Evolutionary conservation across 192 early-diverging fungal species (phyloP).

Genomic region (Coemansia sp.): DNA sequence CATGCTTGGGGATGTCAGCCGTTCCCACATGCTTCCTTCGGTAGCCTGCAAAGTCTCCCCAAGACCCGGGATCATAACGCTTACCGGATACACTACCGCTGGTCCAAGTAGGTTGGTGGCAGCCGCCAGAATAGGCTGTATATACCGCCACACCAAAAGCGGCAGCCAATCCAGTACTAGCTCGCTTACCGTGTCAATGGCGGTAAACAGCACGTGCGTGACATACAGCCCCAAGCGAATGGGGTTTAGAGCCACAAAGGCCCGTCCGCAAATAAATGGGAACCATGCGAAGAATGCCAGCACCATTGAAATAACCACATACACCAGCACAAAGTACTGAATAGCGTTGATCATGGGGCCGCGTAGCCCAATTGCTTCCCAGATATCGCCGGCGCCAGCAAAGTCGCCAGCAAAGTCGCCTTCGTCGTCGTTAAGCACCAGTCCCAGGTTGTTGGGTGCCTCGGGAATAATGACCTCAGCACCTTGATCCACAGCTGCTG

Average conservation of each 20-base stretch:
- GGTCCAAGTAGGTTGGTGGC: conserved; percentile 13
- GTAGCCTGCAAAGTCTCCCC: conserved; percentile 5
- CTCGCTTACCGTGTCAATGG: conserved; percentile 27
- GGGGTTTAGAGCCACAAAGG: conserved; percentile 26
- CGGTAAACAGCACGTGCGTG: conserved; percentile 67
- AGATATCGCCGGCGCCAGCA: conserved; percentile 69
- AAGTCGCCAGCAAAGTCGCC: conserved; percentile 55
- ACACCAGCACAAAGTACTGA: conserved; percentile 79
- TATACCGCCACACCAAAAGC: conserved; percentile 9
- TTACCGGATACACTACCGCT: neutral
- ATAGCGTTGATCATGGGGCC: conserved; percentile 76
- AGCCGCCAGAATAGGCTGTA: conserved; percentile 9
- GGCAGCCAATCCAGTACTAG: conserved; percentile 16
- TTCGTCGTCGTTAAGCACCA: conserved; percentile 13
- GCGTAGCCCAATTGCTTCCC: conserved; percentile 89
- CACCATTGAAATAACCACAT: conserved; percentile 68
- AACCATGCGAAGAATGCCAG: conserved; percentile 70
- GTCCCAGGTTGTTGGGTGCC: neutral
- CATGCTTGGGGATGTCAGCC: conserved; percentile 18
- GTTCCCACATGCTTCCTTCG: conserved; percentile 20
- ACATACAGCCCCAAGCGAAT: conserved; percentile 58
- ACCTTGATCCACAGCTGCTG: neutral
- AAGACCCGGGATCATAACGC: conserved; percentile 10
- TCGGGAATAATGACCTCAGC: neutral
- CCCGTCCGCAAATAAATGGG: conserved; percentile 58